These are phyloP conservation scores for Aspergillus ostianus DNA, from an alignment of 495 filamentous ascomycete species.

Conservation along the genomic window DNA sequence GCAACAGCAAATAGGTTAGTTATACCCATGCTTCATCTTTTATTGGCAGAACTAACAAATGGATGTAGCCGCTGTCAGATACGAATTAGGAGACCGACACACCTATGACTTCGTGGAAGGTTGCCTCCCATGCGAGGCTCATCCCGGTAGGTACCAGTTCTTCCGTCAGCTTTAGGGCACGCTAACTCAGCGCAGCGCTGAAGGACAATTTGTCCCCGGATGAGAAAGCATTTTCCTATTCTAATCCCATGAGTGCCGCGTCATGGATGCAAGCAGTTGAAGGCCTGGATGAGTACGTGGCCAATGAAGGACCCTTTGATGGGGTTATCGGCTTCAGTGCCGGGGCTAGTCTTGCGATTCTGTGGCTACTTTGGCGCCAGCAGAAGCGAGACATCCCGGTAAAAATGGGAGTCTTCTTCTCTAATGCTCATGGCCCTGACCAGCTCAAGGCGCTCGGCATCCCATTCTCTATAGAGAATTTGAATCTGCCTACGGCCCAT, in stretches of 20 bases:
- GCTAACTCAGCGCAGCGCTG: constrained; percentile 4
- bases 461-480: too few species aligned
- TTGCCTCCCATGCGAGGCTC: constrained; percentile 19
- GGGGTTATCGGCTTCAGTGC: constrained; percentile 33
- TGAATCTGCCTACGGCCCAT: constrained; percentile 29
- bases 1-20: constrained; percentile 12
- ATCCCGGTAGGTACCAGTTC: constrained; percentile 16
- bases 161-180: too few species aligned
- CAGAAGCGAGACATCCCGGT: not conserved
- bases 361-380: not conserved
- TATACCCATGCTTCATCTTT: not conserved
- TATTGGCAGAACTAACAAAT: not conserved
- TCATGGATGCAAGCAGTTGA: constrained; percentile 14
- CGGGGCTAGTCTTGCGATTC: constrained; percentile 15
- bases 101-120: constrained; percentile 37
- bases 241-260: constrained; percentile 6
- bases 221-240: constrained; percentile 22
- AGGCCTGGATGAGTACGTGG: constrained; percentile 16
- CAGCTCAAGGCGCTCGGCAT: not conserved
- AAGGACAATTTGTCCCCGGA: constrained; percentile 7
- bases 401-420: constrained; percentile 12
- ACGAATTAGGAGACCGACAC: constrained; percentile 31
- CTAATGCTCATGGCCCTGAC: not conserved
- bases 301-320: constrained; percentile 29
- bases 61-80: constrained; percentile 24